Base-by-base conservation (phyloP, 2,329 filamentous ascomycete species). In the Zalaria obscura region DNA sequence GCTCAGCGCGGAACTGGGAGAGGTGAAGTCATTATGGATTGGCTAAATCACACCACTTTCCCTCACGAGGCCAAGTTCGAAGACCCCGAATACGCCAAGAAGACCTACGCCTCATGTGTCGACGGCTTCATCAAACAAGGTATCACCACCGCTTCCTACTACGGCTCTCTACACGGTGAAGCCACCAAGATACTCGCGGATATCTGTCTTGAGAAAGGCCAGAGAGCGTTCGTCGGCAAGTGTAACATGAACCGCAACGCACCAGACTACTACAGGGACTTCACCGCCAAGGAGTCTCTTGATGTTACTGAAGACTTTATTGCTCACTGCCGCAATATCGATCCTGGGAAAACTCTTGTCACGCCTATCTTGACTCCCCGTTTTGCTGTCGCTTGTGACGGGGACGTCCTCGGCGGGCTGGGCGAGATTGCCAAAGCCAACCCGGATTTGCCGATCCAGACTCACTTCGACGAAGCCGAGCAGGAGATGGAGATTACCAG, bases 381-480 rank as follows among this genome's bases (percentile, higher is more conserved):
- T 2, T 78, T 79, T 48, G 74, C 76, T 32, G 75, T 79, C 38
- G 72, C 70, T 5, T 81, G 78, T 52, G 68, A 69, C 1, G 55
- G 66, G 1, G 63, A 67, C 3, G 59, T 80, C 0, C 64, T 83
- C 2, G 42, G 50, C 0, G 73, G 74, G 0, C 60, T 83, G 1
- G 78, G 78, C 0, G 52, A 59, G 2, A 66, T 81, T 25, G 70
- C 71, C 0, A 48, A 50, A 3, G 48, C 61, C 6, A 63, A 79
- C 42, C 55, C 65, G 1, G 18, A 18, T 18, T 52, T 80, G 18
- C 64, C 72, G 0, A 71, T 83, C 28, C 77, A 82, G 56, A 80
- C 76, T 3, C 78, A 81, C 53, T 80, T 81, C 61, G 75, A 78
- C 55, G 77, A 81, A 52, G 75, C 76, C 0, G 62, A 67, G 49